These are phyloP conservation scores for Vaccinium macrocarpon DNA, from an alignment of 148 eudicot species.

Conservation along the genomic window DNA sequence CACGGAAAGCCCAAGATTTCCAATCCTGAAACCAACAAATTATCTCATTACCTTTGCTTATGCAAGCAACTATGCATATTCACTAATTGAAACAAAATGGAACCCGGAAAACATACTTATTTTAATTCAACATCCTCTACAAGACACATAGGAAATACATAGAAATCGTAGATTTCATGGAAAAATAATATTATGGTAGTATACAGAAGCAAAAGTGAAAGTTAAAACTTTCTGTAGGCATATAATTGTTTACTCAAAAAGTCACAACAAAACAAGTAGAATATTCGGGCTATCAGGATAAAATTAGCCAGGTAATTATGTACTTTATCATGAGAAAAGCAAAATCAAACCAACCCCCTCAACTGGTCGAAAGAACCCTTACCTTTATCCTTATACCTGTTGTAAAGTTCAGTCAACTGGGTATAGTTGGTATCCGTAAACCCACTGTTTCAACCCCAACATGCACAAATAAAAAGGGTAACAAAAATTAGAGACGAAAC, in stretches of 20 bases:
- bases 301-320: background rate
- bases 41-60: background rate
- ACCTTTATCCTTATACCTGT: conserved; percentile 74
- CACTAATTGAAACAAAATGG: background rate
- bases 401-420: conserved; percentile 71
- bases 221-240: background rate
- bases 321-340: background rate
- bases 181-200: background rate
- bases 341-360: background rate
- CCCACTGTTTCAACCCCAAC: conserved; percentile 45
- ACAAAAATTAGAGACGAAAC: conserved; percentile 12
- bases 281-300: background rate
- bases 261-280: background rate
- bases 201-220: background rate
- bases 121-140: background rate
- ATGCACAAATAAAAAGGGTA: background rate
- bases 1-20: conserved; percentile 95
- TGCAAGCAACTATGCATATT: background rate
- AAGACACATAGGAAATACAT: background rate
- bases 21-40: conserved; percentile 44
- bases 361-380: background rate
- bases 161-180: background rate
- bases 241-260: background rate
- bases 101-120: background rate
- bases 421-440: conserved; percentile 72